A percentile compares a stretch with the other conserved stretches of the same genome.
Evolutionary conservation across 208 protist species (phyloP).

Genomic region (Crithidia fasciculata): DNA sequence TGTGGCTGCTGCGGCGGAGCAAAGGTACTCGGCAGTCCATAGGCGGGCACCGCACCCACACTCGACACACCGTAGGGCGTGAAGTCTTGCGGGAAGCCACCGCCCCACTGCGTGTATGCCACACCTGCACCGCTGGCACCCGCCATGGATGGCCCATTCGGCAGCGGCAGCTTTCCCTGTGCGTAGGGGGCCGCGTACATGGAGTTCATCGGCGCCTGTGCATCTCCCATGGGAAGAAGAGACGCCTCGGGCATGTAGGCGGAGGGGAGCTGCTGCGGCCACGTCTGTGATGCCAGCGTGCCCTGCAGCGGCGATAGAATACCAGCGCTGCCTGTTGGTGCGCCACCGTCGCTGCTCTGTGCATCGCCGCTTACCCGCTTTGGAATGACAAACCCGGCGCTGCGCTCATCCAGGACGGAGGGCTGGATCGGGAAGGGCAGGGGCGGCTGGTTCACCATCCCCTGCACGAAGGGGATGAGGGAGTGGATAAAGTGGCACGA

Average conservation of each 20-base stretch:
- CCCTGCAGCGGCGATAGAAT: neutral
- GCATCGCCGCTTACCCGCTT: neutral
- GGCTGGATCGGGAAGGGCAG: neutral
- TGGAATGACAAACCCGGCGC: slow-evolving; percentile 9
- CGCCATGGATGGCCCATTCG: neutral
- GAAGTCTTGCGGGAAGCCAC: neutral
- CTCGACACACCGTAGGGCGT: neutral
- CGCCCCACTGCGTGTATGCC: neutral
- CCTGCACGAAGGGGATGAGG: slow-evolving; percentile 62
- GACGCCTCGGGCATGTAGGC: neutral
- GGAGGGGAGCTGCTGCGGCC: neutral
- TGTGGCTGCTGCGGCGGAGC: neutral
- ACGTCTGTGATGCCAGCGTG: neutral
- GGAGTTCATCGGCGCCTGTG: neutral
- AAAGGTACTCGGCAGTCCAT: neutral
- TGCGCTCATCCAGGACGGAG: neutral
- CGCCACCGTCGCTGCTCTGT: neutral
- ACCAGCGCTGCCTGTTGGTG: neutral
- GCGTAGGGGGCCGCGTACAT: neutral
- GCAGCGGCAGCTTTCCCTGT: too few relatives aligned
- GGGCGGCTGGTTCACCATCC: slow-evolving; percentile 37
- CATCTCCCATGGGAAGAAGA: neutral
- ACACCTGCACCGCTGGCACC: neutral
- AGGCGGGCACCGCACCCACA: neutral
- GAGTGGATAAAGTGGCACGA: slow-evolving; percentile 80